Conservation (phyloP, 192 early-diverging fungal genomes). For the Chytriomyces hyalinus region DNA sequence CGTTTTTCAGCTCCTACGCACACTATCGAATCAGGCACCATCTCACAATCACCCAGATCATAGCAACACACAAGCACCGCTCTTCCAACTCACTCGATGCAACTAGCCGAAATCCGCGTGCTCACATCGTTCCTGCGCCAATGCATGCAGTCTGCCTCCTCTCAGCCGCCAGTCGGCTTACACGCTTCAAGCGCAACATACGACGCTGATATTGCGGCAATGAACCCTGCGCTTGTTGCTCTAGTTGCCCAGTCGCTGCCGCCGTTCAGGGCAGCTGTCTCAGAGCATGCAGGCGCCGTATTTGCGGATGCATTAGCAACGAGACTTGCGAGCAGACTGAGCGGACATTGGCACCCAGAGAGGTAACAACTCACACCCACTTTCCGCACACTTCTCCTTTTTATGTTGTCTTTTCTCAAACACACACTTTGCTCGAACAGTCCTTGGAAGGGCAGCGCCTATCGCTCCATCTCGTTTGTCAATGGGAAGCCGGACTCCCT, state of each 20-base stretch:
- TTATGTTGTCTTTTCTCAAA: background rate
- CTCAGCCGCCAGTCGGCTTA: background rate
- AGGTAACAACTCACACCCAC: background rate
- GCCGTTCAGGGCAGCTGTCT: too few relatives aligned
- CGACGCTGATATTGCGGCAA: too few relatives aligned
- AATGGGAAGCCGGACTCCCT: conserved; percentile 18
- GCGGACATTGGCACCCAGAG: conserved; percentile 9
- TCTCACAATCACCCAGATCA: too few relatives aligned
- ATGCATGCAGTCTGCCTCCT: background rate
- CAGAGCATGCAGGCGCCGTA: background rate
- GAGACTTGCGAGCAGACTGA: background rate
- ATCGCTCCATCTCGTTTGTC: conserved; percentile 18
- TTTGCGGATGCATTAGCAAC: background rate
- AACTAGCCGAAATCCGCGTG: background rate
- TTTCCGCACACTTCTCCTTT: background rate
- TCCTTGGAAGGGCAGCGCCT: conserved; percentile 26
- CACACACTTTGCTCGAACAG: background rate
- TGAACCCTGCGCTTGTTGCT: too few relatives aligned
- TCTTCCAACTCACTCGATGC: too few relatives aligned
- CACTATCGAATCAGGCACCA: too few relatives aligned
- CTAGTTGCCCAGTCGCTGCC: too few relatives aligned
- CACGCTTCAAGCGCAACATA: too few relatives aligned
- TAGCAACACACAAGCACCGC: too few relatives aligned
- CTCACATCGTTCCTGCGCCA: conserved; percentile 2
- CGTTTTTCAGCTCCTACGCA: too few relatives aligned